Percentiles rank a stretch among this genome's conserved stretches.
phyloP scores from a whole-genome alignment of 495 filamentous ascomycete genomes.

The Aspergillus nanangensis region DNA sequence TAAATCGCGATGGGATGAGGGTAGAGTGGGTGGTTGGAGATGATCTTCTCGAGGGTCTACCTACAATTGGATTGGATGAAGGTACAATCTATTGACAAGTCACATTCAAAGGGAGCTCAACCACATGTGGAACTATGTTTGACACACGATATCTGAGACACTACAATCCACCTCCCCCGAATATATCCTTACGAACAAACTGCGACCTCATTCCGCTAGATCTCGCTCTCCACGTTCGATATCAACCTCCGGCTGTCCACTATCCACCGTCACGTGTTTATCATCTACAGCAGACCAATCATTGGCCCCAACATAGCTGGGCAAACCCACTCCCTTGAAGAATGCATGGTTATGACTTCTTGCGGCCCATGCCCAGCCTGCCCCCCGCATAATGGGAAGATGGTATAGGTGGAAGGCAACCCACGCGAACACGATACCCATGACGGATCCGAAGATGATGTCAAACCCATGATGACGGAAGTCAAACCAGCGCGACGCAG shows the following conservation, averaged over 20 bases:
- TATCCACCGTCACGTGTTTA: not conserved
- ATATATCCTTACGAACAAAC: no score
- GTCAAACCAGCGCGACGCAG: constrained; percentile 58
- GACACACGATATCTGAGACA: no score
- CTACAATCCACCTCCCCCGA: no score
- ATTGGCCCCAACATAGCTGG: constrained; percentile 36
- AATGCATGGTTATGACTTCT: constrained; percentile 41
- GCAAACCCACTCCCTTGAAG: constrained; percentile 58
- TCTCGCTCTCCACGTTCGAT: constrained; percentile 15
- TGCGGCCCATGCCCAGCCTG: constrained; percentile 50
- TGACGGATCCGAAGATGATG: constrained; percentile 52
- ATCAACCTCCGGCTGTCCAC: constrained; percentile 5
- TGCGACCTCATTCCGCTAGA: constrained; percentile 14
- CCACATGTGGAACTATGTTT: no score
- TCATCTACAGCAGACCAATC: constrained; percentile 19
- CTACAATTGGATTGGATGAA: not conserved
- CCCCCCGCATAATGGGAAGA: constrained; percentile 58
- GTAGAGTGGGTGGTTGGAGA: constrained; percentile 87
- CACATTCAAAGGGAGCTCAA: no score
- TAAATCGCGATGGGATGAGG: constrained; percentile 91
- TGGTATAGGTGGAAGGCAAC: constrained; percentile 64
- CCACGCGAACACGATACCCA: constrained; percentile 53
- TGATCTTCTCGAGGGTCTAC: constrained; percentile 33
- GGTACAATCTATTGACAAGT: not conserved
- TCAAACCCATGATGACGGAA: constrained; percentile 63